Conservation (phyloP, 306 rosid genomes). For the Astragalus membranaceus region DNA sequence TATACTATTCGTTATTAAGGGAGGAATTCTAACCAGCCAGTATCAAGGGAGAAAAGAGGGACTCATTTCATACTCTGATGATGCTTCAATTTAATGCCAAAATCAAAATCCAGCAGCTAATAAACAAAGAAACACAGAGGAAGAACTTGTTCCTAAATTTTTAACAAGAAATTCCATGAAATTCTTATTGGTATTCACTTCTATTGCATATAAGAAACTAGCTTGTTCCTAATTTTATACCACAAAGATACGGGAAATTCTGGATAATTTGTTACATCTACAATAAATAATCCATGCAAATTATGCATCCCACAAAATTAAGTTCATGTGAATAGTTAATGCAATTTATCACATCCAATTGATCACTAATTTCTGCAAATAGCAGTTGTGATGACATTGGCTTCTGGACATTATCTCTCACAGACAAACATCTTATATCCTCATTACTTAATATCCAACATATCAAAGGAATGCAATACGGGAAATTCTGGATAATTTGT, state of each 20-base stretch:
- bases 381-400: background rate
- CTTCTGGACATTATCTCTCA: constrained; percentile 17
- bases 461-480: no score
- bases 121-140: background rate
- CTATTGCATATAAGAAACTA: background rate
- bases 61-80: background rate
- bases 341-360: background rate
- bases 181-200: background rate
- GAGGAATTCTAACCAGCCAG: background rate
- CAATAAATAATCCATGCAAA: background rate
- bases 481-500: no score
- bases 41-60: background rate
- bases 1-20: background rate
- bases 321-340: background rate
- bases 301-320: background rate
- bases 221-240: no score
- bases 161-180: background rate
- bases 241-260: no score
- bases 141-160: background rate
- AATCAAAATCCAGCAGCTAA: background rate
- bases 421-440: constrained; percentile 31
- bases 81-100: background rate
- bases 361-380: background rate
- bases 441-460: no score
- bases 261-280: background rate